phyloP scores from a whole-genome alignment of 495 filamentous ascomycete genomes.

The Lasiosphaeria hispida region DNA sequence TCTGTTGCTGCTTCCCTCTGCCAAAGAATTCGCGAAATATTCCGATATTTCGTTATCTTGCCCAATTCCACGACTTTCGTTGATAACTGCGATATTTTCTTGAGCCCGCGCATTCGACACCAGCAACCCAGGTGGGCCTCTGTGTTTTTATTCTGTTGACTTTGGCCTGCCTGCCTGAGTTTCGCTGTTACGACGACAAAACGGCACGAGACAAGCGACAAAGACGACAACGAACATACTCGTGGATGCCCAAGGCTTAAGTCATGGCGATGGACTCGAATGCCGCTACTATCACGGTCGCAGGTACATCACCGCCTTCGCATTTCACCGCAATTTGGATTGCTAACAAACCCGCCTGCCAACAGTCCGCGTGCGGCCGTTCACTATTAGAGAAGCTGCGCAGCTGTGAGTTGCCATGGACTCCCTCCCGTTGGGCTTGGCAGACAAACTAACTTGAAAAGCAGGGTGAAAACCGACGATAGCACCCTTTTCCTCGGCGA shows the following conservation, averaged over 20 bases:
- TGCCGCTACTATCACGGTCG: conserved; percentile 59
- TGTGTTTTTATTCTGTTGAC: conserved; percentile 9
- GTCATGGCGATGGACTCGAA: conserved; percentile 33
- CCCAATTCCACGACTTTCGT: not conserved
- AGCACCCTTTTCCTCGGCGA: conserved; percentile 90
- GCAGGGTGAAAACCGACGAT: conserved; percentile 75
- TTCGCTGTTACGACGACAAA: not conserved
- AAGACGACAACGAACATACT: not conserved
- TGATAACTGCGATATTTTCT: not conserved
- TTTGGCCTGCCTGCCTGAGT: not conserved
- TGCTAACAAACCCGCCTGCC: conserved; percentile 23
- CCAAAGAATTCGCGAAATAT: too few relatives aligned
- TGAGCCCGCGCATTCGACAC: not conserved
- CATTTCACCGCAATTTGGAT: not conserved
- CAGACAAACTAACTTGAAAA: not conserved
- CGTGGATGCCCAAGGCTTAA: conserved; percentile 22
- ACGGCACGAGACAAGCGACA: not conserved
- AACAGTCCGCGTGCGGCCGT: conserved; percentile 87
- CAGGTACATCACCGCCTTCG: conserved; percentile 37
- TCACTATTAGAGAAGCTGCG: conserved; percentile 75
- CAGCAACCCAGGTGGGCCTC: not conserved
- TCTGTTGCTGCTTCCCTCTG: conserved; percentile 4
- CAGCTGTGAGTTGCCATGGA: conserved; percentile 52
- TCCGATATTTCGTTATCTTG: too few relatives aligned
- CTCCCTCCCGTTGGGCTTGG: not conserved